Evolutionary conservation across 306 rosid species (phyloP), one percentile per base, ranked within the genome.

Genomic region (Quercus berberidifolia): DNA sequence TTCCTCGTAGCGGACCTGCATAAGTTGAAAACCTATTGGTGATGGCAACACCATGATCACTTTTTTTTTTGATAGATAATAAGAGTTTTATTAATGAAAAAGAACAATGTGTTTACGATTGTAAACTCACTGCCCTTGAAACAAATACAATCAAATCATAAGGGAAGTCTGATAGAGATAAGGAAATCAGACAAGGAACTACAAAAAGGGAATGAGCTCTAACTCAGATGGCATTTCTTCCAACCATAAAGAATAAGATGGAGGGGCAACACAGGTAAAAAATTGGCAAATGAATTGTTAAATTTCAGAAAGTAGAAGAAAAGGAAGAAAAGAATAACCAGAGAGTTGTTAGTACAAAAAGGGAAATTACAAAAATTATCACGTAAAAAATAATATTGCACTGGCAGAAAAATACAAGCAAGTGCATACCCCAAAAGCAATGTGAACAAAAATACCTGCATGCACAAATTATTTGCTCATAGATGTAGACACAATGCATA

Each of bases 1-100:
- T 85, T 91, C 97, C 78, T 85, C 86, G n/a, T 93, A 91, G 74
- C 92, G 96, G 86, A 83, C 94, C 99, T 94, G 90, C 69, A 81
- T 76, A 79, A 77, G 73, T 46, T 70, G 58, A 58, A 59, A 51
- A 28, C 59, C 20, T 68, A 54, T 23, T 52, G 55, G 74, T 59
- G 58, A 68, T 21, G 68, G 55, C 74, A 33, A 77, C 31, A 26
- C 58, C 46, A 33, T 35, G 78, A 78, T 74, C 76, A 68, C 69
- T 71, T 26, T 26, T 26, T 26, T 26, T 26, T 26, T 26, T 0
- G n/a, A 26, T 26, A 26, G 28, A 26, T 26, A 26, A 26, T 26
- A 1, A 26, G 28, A 26, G 28, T 26, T 26, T 26, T 26, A 26
- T 26, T 26, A 2, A 26, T 26, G 28, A 26, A 26, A 26, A 26